Base-by-base conservation (phyloP, 129 eudicot genomes). In the Arctium minus region DNA sequence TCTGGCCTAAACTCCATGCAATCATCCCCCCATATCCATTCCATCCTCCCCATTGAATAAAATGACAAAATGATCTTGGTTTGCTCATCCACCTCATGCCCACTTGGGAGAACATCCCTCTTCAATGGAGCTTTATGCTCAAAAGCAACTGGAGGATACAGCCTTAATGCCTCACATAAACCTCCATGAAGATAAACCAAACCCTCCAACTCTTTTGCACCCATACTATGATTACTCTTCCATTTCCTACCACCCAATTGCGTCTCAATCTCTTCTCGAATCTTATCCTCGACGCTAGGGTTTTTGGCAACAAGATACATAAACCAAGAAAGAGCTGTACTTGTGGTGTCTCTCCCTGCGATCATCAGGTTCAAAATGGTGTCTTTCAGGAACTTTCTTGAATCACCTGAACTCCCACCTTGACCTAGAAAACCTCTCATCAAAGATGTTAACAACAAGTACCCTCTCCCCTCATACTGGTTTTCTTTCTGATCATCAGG, bases 1-100 rank as follows among this genome's bases (percentile, higher is more conserved):
- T 86, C 86, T 0, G 88, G 88, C 56, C 27, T 65, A 38, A 86
- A 86, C 27, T 86, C 83, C 46, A 75, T 18, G 7, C 89, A 82
- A 17, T 86, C 89, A 48, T 82, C 64, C 6, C 88, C 88, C 89
- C 89, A 82, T 4, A 86, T 31, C 6, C 12, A 9, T 27, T 75
- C 40, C 82, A 76, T 76, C 37, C 82, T 39, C 13, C 85, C 85
- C 82, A 70, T 81, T 0, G 82, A 74, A 33, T 85, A 85, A 7
- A 77, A 39, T 0, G 46, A 81, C 13, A 86, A 27, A 18, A 86
- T 77, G 10, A 86, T 79, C 40, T 6, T 72, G 1, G 75, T 10
- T 11, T 73, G 27, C 6, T 38, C 31, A 33, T 72, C 36, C 10
- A 86, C 86, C 8, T 0, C 18, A 11, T 81, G 77, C 15, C 86